Base-by-base conservation (phyloP, 257 asterid genomes). In the Solanum gracilifrons region DNA sequence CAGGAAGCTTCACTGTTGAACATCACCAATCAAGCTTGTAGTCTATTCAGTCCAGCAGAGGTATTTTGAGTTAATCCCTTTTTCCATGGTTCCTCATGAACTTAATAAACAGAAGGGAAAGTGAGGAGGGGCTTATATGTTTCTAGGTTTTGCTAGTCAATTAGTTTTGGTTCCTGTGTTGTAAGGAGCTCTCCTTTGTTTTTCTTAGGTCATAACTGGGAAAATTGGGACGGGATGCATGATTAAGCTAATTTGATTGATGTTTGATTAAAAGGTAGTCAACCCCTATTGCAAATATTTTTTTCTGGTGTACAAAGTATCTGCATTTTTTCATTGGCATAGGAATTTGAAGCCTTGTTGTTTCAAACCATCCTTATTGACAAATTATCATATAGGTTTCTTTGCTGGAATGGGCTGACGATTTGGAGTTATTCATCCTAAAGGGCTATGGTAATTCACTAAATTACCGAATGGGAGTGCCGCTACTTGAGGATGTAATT, bases 391-490 rank as follows among this genome's bases (percentile, higher is more conserved):
- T 89, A 31, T 85, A 96, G 99, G 94, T 95, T 86, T 92, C 89
- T 87, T 90, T 96, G 89, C 90, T 97, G 93, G 99, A 96, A 92
- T 97, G 98, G 98, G 85, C 99, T 10, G 99, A 97, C 88, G 99
- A 97, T 90, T 89, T 97, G 92, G 99, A 96, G 92, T 91, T 93
- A 64, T 97, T 97, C 91, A 85, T 96, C 62, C 88, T 95, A 82
- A 97, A 95, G 91, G 99, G 99, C 77, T 96, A 97, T 89, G 99
- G 99, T 86, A 93, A 96, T 92, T 91, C 98, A 48, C 89, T 97
- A 85, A 97, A 97, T 89, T 96, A 97, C 89, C 94, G 89, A 79
- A 97, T 97, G 99, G 99, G 99, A 87, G 98, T 93, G 88, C 98
- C 99, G 13, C 91, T 97, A 91, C 98, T 97, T 88, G 92, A 90